Conservation (phyloP, 345 rosid species). For the Populus davidiana region DNA sequence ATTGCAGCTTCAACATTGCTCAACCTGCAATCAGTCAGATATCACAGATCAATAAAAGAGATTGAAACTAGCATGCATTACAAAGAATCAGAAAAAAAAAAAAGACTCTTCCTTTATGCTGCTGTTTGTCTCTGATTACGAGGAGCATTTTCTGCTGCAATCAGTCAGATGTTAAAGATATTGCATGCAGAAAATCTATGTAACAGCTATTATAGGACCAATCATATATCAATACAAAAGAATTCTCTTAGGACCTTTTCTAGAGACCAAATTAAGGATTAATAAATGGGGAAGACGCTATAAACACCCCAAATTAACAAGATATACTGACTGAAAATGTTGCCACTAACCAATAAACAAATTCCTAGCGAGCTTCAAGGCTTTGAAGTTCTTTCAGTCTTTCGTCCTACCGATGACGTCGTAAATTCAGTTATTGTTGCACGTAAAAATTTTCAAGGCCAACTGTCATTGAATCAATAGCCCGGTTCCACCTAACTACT, state of each 20-base stretch:
- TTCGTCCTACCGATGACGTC: conserved; percentile 21
- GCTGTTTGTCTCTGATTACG: no score
- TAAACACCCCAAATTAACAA: no score
- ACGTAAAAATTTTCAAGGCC: background rate
- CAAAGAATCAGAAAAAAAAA: background rate
- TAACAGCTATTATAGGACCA: no score
- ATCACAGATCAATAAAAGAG: background rate
- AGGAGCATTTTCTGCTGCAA: background rate
- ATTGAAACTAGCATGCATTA: background rate
- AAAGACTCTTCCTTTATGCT: background rate
- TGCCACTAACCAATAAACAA: no score
- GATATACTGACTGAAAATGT: no score
- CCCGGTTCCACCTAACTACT: background rate
- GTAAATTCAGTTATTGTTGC: conserved; percentile 16
- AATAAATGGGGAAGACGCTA: no score
- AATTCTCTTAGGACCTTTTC: no score
- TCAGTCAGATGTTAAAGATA: no score
- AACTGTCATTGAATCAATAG: background rate
- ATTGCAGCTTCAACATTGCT: conserved; percentile 68
- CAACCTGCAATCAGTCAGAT: conserved; percentile 37
- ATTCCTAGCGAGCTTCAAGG: conserved; percentile 6
- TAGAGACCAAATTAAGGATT: no score
- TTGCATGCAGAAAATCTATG: no score
- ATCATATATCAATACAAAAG: no score
- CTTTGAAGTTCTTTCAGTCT: conserved; percentile 20